A percentile compares a stretch with the other conserved stretches of the same genome.
phyloP scores from a whole-genome alignment of 352 stramenopile species.

The Phytophthora pluvialis region DNA sequence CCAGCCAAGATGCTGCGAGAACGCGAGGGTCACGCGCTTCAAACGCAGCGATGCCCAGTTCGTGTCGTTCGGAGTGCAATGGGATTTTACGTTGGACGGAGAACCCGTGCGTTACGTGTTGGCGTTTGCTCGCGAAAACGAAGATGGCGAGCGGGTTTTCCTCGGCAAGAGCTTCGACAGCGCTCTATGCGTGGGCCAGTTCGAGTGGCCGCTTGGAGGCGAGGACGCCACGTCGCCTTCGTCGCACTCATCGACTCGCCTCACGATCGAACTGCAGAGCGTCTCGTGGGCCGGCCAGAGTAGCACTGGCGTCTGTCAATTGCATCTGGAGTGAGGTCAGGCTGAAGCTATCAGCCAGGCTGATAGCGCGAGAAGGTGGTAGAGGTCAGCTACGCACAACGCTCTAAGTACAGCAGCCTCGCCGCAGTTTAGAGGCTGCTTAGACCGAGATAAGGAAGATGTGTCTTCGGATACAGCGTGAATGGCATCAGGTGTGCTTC shows the following conservation, averaged over 20 bases:
- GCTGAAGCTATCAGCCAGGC: too few species aligned
- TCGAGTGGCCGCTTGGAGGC: conserved; percentile 11
- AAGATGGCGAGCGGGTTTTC: conserved; percentile 26
- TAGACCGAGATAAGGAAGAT: conserved; percentile 5
- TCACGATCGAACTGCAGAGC: conserved; percentile 39
- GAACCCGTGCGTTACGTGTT: conserved; percentile 38
- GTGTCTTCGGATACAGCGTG: background rate
- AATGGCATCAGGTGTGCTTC: background rate
- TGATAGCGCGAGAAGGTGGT: too few species aligned
- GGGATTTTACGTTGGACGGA: conserved; percentile 29
- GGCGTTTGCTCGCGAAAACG: conserved; percentile 26
- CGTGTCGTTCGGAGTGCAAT: conserved; percentile 42
- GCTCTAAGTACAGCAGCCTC: conserved; percentile 1
- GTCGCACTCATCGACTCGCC: conserved; percentile 20
- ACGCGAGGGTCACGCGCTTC: conserved; percentile 30
- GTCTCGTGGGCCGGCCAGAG: conserved; percentile 36
- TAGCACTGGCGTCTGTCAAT: conserved; percentile 24
- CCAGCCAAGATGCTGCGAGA: conserved; percentile 24
- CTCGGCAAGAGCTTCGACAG: conserved; percentile 42
- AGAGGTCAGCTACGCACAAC: background rate
- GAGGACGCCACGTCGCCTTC: conserved; percentile 25
- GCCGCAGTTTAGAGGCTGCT: background rate
- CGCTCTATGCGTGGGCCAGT: conserved; percentile 26
- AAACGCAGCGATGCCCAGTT: conserved; percentile 18
- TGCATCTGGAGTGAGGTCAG: too few species aligned